Percentiles rank a stretch among this genome's conserved stretches.
Conservation (phyloP, 495 filamentous ascomycete genomes). For the Emericellopsis terricola region DNA sequence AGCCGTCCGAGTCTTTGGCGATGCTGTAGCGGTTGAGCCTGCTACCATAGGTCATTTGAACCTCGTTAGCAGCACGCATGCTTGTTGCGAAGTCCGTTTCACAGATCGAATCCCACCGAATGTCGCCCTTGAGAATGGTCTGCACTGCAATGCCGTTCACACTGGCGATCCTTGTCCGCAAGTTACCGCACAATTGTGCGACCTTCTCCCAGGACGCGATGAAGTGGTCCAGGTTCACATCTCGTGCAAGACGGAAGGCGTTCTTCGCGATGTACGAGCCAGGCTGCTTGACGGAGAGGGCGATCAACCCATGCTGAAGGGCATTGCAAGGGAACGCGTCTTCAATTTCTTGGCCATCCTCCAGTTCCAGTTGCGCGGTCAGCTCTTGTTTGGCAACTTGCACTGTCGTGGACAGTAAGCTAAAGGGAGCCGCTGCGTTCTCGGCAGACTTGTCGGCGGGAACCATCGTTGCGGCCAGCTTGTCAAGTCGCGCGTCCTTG, state of each 20-base stretch:
- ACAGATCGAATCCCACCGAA: neutral
- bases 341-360: constrained; percentile 14
- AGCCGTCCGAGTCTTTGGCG: constrained; percentile 22
- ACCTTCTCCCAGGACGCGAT: constrained; percentile 2
- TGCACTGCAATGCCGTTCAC: too few relatives aligned
- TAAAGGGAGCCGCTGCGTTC: neutral
- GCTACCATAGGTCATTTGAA: constrained; percentile 5
- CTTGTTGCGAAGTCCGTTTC: neutral
- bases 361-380: neutral
- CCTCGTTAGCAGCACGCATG: neutral
- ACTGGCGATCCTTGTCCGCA: constrained; percentile 3
- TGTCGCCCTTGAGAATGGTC: constrained; percentile 5
- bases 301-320: constrained; percentile 30
- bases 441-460: neutral
- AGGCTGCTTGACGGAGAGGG: neutral
- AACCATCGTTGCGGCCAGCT: neutral
- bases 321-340: constrained; percentile 41
- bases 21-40: constrained; percentile 9
- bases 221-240: neutral
- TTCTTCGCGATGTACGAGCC: neutral
- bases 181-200: neutral
- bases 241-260: neutral
- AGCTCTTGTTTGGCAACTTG: neutral
- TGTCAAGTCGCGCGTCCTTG: constrained; percentile 23
- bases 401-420: neutral